Percentiles rank a stretch among this genome's conserved stretches.
phyloP scores from a whole-genome alignment of 2,329 filamentous ascomycete species.

The Xylaria sp. region DNA sequence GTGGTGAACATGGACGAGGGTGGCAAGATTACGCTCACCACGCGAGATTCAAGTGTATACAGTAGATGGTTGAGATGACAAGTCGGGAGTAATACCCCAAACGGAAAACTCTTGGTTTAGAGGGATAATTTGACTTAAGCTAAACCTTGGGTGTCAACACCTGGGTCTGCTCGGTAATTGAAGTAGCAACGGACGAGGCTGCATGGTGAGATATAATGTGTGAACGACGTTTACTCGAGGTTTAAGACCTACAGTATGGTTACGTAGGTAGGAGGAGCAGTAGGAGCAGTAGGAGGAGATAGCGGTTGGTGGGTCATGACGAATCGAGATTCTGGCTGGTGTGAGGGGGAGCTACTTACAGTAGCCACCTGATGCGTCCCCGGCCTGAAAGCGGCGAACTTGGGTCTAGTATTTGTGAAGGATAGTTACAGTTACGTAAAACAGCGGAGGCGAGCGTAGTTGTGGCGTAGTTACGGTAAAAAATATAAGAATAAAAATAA shows the following conservation, averaged over 20 bases:
- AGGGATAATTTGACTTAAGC: neutral
- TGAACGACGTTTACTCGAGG: too few relatives aligned
- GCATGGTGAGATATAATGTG: neutral
- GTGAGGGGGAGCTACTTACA: neutral
- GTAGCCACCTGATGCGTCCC: neutral
- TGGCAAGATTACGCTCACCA: slow-evolving; percentile 1
- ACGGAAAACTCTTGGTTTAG: neutral
- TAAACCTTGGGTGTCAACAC: neutral
- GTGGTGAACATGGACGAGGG: neutral
- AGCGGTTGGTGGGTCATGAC: slow-evolving; percentile 18
- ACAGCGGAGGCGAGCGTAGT: too few relatives aligned
- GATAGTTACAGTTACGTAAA: too few relatives aligned
- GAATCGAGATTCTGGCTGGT: slow-evolving; percentile 16
- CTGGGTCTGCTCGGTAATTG: too few relatives aligned
- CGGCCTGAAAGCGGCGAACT: slow-evolving; percentile 8
- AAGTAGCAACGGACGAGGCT: neutral
- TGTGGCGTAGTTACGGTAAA: too few relatives aligned
- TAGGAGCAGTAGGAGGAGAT: neutral
- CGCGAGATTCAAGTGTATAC: neutral
- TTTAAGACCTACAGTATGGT: neutral
- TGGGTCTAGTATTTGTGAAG: too few relatives aligned
- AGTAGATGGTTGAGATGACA: neutral
- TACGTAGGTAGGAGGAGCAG: too few relatives aligned
- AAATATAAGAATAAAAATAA: too few relatives aligned
- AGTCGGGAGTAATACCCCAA: neutral